Base-by-base conservation (phyloP, 192 early-diverging fungal genomes). In the Obelidium mucronatum region DNA sequence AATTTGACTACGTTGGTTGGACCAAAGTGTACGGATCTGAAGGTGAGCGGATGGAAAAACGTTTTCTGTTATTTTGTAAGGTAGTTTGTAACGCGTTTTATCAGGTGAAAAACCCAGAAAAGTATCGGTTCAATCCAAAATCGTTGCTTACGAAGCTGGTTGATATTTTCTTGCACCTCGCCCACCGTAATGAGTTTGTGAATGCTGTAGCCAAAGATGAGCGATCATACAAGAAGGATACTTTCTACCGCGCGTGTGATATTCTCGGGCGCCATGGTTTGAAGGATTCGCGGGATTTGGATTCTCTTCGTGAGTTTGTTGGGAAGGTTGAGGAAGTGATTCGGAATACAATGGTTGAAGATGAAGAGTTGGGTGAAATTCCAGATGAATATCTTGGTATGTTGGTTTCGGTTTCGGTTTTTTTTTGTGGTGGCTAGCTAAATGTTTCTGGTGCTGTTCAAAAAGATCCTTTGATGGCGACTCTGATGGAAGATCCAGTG, bases 401-500 rank as follows among this genome's bases (percentile, higher is more conserved):
- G 76, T 56, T 54, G 13, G 24, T 22, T 36, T 26, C 22, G 33
- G 24, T 58, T 68, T 59, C 19, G 33, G 33, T 11, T 13, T 75
- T 22, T 51, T n/a, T 76, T 67, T 28, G 48, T 51, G 48, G 19
- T 40, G 15, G 37, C 40, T 51, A 28, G 15, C 30, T 51, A n/a
- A 13, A 68, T 48, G n/a, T 68, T 17, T 31, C 39, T 51, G 4
- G 64, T 51, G 28, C 28, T 40, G 39, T 17, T 36, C 36, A 28
- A 22, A 36, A 73, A 90, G 95, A 97, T 82, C 95, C 95, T 8
- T 63, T 98, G 37, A 73, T 96, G 71, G 93, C 82, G n/a, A 86
- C 88, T 13, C 84, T 97, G 51, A 98, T 99, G 91, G 90, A 93
- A 52, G 94, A 99, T 75, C 97, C 97, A 2, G 97, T 99, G 37